Base-by-base conservation (phyloP, 768 basidiomycete genomes). In the Gloeostereum incarnatum region DNA sequence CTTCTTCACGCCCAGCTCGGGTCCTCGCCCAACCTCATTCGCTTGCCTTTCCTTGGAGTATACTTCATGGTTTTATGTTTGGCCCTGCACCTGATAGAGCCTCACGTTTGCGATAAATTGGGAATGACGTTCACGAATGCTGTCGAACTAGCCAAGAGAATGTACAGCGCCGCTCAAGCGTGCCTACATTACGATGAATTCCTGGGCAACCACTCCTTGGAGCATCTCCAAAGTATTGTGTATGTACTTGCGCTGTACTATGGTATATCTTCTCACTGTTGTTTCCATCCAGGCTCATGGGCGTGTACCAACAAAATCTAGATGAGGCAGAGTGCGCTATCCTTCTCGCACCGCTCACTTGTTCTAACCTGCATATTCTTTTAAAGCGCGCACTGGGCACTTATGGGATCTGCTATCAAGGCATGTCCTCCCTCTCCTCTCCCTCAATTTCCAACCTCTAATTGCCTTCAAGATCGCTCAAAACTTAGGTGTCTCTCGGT, bases 241-340 rank as follows among this genome's bases (percentile, higher is more conserved):
- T 50, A 36, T 30, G 52, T 46, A 5, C n/a, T 30, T 24, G 17
- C 6, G 9, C 24, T 21, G 26, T 22, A 13, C 9, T 8, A 24
- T 27, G 3, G 3, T 33, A 13, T 21, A 17, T 3, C 13, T 33
- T n/a, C 36, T 27, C 25, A 23, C 9, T 32, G 34, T 25, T 25
- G 7, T 6, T 31, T 21, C 9, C 47, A 16, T 30, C 36, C 31
- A 55, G 54, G 16, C 45, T 55, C 30, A 55, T 51, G 52, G 48
- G 54, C 10, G 47, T 55, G 13, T 55, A 55, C 41, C 52, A 51
- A 32, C 54, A 55, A 22, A 55, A 55, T 36, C 44, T 47, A 14
- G 52, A 49, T 31, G 49, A 55, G 27, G 47, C 54, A 10, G 54
- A 53, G 54, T 55, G 19, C n/a, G 54, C 14, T 16, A 27, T 8